phyloP scores from a whole-genome alignment of 257 asterid genomes.

The Asclepias syriaca region DNA sequence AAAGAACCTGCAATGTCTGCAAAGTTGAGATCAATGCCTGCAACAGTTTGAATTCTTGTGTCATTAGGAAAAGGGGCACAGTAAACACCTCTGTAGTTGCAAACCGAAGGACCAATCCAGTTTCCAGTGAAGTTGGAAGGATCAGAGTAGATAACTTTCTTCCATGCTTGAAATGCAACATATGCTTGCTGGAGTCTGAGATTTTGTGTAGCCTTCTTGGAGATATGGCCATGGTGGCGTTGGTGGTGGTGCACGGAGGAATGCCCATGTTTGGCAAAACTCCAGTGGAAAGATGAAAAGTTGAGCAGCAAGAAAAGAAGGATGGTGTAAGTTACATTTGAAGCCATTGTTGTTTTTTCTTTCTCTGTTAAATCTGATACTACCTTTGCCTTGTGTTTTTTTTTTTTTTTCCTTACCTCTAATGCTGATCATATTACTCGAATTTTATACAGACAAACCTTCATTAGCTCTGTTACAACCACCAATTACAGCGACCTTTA shows the following conservation, averaged over 20 bases:
- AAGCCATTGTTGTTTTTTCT: constrained; percentile 28
- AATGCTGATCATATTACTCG: constrained; percentile 2
- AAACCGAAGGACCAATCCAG: constrained; percentile 59
- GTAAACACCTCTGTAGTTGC: constrained; percentile 50
- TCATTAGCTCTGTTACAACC: constrained; percentile 40
- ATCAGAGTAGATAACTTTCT: constrained; percentile 55
- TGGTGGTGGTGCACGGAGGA: constrained; percentile 22
- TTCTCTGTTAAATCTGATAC: not conserved
- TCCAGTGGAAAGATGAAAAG: constrained; percentile 18
- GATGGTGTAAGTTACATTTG: constrained; percentile 15
- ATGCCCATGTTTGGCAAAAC: constrained; percentile 29
- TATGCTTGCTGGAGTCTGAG: constrained; percentile 45
- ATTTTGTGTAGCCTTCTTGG: constrained; percentile 16
- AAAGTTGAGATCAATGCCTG: constrained; percentile 67
- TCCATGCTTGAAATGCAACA: constrained; percentile 60
- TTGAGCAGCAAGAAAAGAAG: constrained; percentile 26
- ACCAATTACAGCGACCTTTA: constrained; percentile 52
- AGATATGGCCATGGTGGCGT: constrained; percentile 14
- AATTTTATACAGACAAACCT: constrained; percentile 9
- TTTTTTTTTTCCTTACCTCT: constrained; percentile 1
- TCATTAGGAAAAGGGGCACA: constrained; percentile 46
- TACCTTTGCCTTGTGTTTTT: not conserved
- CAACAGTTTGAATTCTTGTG: constrained; percentile 34
- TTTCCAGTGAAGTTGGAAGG: constrained; percentile 46
- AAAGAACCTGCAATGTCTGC: constrained; percentile 61